phyloP scores from a whole-genome alignment of 2,329 filamentous ascomycete genomes.

The Penicillium frequentans region DNA sequence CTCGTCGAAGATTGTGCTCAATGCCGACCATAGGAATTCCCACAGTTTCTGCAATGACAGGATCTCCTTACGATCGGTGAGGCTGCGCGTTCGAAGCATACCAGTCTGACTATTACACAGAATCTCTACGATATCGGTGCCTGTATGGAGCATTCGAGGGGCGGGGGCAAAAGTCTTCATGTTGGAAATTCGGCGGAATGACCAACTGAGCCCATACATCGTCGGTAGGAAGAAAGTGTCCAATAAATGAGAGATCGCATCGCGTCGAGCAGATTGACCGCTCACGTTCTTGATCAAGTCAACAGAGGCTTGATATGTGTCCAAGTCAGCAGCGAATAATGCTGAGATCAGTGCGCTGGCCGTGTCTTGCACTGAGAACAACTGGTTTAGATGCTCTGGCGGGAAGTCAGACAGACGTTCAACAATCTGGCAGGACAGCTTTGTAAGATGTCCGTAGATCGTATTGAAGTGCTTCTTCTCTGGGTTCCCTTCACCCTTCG shows the following conservation, averaged over 20 bases:
- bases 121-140: constrained; percentile 62
- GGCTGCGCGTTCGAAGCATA: constrained; percentile 57
- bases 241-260: constrained; percentile 63
- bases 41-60: constrained; percentile 74
- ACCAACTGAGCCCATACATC: constrained; percentile 57
- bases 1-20: constrained; percentile 77
- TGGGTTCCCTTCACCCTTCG: constrained; percentile 44
- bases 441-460: constrained; percentile 63
- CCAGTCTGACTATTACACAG: constrained; percentile 65
- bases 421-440: constrained; percentile 70
- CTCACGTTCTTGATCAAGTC: constrained; percentile 83
- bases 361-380: constrained; percentile 68
- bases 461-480: constrained; percentile 75
- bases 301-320: constrained; percentile 75
- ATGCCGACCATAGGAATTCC: constrained; percentile 77
- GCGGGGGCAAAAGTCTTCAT: constrained; percentile 61
- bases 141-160: constrained; percentile 61
- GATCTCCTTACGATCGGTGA: constrained; percentile 61
- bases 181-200: constrained; percentile 56
- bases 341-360: constrained; percentile 75
- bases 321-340: constrained; percentile 76
- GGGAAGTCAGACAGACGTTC: constrained; percentile 77
- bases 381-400: constrained; percentile 63
- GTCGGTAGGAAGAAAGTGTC: constrained; percentile 57
- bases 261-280: constrained; percentile 62